These are phyloP conservation scores for Macrophomina tecta DNA, from an alignment of 2,329 filamentous ascomycete species.

Conservation along the genomic window DNA sequence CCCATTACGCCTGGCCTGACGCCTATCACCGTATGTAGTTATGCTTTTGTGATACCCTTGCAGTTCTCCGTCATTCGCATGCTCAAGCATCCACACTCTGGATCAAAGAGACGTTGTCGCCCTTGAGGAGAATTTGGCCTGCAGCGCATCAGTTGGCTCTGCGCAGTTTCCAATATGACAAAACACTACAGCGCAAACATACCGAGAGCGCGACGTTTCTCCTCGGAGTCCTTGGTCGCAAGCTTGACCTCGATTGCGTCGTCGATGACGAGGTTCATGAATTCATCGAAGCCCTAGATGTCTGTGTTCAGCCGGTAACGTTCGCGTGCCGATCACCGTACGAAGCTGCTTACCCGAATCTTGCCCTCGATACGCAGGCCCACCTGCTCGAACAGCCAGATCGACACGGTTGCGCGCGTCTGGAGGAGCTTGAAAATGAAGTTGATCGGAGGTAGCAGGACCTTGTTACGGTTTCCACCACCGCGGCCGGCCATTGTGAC, in stretches of 20 bases:
- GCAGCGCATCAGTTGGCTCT: constrained; percentile 31
- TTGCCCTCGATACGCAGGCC: constrained; percentile 94
- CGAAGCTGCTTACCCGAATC: constrained; percentile 70
- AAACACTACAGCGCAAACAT: constrained; percentile 38
- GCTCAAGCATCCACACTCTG: constrained; percentile 44
- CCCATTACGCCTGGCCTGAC: constrained; percentile 22
- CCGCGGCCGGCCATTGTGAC: constrained; percentile 60
- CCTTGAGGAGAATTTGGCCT: constrained; percentile 87
- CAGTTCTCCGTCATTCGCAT: neutral
- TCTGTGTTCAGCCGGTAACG: neutral
- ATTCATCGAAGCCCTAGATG: constrained; percentile 90
- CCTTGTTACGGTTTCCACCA: constrained; percentile 63
- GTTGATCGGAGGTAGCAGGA: constrained; percentile 79
- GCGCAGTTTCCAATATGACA: neutral
- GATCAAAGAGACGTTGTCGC: constrained; percentile 86
- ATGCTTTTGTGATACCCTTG: constrained; percentile 18
- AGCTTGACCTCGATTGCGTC: constrained; percentile 92
- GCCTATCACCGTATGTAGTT: constrained; percentile 5
- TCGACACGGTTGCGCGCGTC: constrained; percentile 81
- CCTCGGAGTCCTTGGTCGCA: constrained; percentile 78
- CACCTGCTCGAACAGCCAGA: constrained; percentile 98
- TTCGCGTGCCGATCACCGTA: neutral
- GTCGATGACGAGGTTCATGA: constrained; percentile 98
- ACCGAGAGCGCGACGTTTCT: constrained; percentile 82
- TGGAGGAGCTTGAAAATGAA: constrained; percentile 94